Evolutionary conservation across 176 grass and related monocot species (phyloP), one percentile per base, ranked within the genome.

Genomic region (Hyparrhenia diplandra): DNA sequence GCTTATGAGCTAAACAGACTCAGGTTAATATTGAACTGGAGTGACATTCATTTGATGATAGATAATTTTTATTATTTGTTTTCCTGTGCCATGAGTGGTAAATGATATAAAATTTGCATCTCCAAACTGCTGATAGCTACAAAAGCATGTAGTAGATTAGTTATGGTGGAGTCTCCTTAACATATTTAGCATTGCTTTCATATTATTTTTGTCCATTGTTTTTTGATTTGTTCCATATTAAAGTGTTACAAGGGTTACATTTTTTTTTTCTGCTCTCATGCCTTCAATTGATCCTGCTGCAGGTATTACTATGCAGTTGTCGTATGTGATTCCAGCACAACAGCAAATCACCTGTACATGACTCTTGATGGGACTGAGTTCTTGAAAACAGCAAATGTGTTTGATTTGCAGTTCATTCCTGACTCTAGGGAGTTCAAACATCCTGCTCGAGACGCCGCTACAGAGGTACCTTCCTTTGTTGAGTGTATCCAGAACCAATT

Each of bases 301-400:
- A 97, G 92, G 88, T 98, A 98, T 76, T 98, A 94, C 81, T 89
- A 80, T 87, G 95, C 95, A 63, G 86, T 91, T 80, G 92, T 92
- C 24, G 84, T 92, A 18, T 94, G 90, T 81, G 95, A 98, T 91
- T 94, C 92, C 72, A 90, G 78, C 85, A 39, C 81, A 77, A 98
- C 88, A 85, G 90, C 95, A 75, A 87, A 92, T 91, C 92, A 98
- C 72, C 55, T 98, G 49, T 98, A 98, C 84, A 91, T 60, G 41
- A 94, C 60, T 81, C 88, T 98, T 66, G 88, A 94, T 89, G 88
- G 88, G 55, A 92, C 90, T 5, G 95, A 94, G 66, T 81, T 98
- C 29, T 86, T 98, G 70, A 92, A 92, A 88, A 87, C 90, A 64
- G 76, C 90, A 37, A 98, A 98, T 87, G 86, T 88, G 7, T 94